phyloP scores from a whole-genome alignment of 2,329 filamentous ascomycete species.

The Fusarium oligoseptatum region DNA sequence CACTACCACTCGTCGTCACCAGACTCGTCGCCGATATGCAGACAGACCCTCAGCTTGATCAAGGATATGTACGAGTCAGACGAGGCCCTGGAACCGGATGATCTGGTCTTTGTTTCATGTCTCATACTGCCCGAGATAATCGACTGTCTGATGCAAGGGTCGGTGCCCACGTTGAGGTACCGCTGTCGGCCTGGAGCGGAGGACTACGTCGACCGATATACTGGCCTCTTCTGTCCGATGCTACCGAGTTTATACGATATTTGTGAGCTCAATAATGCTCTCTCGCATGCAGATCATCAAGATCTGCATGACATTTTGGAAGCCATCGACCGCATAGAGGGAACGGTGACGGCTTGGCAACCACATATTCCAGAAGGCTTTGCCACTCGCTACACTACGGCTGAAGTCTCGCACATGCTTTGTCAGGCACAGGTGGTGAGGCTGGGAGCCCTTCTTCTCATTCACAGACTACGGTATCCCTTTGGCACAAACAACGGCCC shows the following conservation, averaged over 20 bases:
- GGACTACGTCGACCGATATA: slow-evolving; percentile 42
- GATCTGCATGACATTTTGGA: slow-evolving; percentile 12
- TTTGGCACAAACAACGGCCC: slow-evolving; percentile 37
- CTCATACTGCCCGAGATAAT: slow-evolving; percentile 42
- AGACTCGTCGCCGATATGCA: slow-evolving; percentile 31
- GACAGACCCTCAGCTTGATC: slow-evolving; percentile 36
- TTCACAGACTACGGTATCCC: slow-evolving; percentile 40
- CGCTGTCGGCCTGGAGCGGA: slow-evolving; percentile 5
- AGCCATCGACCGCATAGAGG: slow-evolving; percentile 25
- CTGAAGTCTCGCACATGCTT: slow-evolving; percentile 47
- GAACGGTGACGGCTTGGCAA: slow-evolving; percentile 34
- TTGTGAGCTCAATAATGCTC: slow-evolving; percentile 39
- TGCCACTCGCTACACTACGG: slow-evolving; percentile 24
- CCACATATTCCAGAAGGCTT: slow-evolving; percentile 41
- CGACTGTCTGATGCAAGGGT: slow-evolving; percentile 41
- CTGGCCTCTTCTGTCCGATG: slow-evolving; percentile 42
- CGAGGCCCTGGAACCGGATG: not conserved
- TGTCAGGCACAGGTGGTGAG: slow-evolving; percentile 46
- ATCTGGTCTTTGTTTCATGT: slow-evolving; percentile 38
- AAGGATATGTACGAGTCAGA: slow-evolving; percentile 33
- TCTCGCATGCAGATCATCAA: not conserved
- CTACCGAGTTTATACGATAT: slow-evolving; percentile 46
- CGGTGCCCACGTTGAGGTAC: slow-evolving; percentile 40
- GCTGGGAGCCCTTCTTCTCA: slow-evolving; percentile 39
- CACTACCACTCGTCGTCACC: slow-evolving; percentile 17